Base-by-base conservation (phyloP, 768 basidiomycete species). In the Psilocybe sp. region DNA sequence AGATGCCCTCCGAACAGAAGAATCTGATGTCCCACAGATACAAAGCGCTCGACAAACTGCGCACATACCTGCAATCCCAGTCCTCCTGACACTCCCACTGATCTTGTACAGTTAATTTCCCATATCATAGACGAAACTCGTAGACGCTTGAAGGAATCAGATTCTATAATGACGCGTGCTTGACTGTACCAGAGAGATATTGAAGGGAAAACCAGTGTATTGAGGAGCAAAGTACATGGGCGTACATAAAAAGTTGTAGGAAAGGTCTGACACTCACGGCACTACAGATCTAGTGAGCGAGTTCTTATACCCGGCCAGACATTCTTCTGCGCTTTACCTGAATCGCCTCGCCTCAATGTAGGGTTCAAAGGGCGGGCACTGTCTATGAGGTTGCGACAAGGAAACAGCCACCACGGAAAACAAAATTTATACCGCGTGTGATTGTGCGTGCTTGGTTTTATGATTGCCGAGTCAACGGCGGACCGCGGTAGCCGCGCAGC, bases 11-110 rank as follows among this genome's bases (percentile, higher is more conserved):
- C 0, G 77, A 75, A 13, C 75, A 78, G 64, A 92, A 92, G 69
- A 87, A 90, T 64, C 73, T 72, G 49, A 74, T 90, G 46, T 87
- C 85, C 7, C 89, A 92, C 67, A 70, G 89, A 37, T 84, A 82
- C 60, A 80, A 78, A 51, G 88, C 89, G 2, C 69, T 92, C n/a
- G 82, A 79, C 45, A 84, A 85, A 64, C 73, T 92, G 14, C 70
- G 79, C 43, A 68, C 66, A 15, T 79, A 74, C 62, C 66, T 86
- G 14, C 70, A 75, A 40, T 61, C 65, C 74, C 51, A 59, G 33
- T 46, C 56, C 23, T 4, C 23, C 23, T 28, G 23, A 28, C 7
- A 28, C 7, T 4, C 3, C 23, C 23, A 28, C 23, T 28, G 23
- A 7, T 7, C 7, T 28, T 28, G 3, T 7, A 7, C 23, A 7